Evolutionary conservation across 164 flowering plant species (phyloP), one percentile per base, ranked within the genome.

Genomic region (Piper longum): DNA sequence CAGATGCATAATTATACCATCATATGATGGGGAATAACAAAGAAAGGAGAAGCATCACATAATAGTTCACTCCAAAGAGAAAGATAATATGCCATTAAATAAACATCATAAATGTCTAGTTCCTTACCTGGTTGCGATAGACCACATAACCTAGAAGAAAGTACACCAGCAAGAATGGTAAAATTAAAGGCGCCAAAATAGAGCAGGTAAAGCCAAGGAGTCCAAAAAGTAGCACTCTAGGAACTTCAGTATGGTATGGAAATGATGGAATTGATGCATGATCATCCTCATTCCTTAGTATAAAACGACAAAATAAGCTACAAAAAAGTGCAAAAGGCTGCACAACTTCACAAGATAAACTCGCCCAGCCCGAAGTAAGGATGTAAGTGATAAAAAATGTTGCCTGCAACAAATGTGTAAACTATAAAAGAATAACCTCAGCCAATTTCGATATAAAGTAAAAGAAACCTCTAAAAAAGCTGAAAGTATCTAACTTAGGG

Each of bases 331-430:
- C 65, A 74, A 76, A 81, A 57, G 78, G 76, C 76, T 91, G 99
- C 75, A 95, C 74, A 36, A 87, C 62, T 75, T 95, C 99, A 66
- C 70, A 74, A 13, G 87, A 61, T 75, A 91, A 67, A 75, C 97
- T 79, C 43, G 88, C 88, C 96, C 98, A 91, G 44, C 98, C 98
- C 16, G 96, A 91, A 68, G 98, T 79, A 69, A 95, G 60, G 60
- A 85, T 84, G 70, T 91, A 95, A 17, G 96, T 86, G 74, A 80
- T 82, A 74, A 89, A 95, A 78, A 87, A 89, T 67, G 79, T 76
- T 48, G 88, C 96, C 97, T 95, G 93, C 79, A 80, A 54, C 82
- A 73, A 66, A 87, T 26, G 36, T 26, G 2, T 26, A 26, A 26
- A 26, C 36, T 2, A 26, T 26, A 26, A 26, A 26, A 26, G 36